These are phyloP conservation scores for Hibiscus mutabilis DNA, from an alignment of 345 rosid genomes.

Conservation along the genomic window DNA sequence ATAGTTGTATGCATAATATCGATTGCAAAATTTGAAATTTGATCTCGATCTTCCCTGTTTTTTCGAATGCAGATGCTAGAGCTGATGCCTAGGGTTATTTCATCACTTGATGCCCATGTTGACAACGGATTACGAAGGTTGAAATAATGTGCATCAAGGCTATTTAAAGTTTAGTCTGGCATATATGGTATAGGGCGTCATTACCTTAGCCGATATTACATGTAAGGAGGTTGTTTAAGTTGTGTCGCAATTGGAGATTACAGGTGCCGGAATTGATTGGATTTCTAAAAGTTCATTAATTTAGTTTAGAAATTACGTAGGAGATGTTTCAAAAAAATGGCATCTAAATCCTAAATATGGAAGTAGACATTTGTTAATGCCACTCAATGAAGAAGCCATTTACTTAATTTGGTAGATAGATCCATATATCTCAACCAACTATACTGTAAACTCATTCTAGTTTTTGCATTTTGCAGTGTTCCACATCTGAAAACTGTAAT, in stretches of 20 bases:
- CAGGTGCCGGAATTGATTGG: not conserved
- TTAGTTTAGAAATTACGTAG: not conserved
- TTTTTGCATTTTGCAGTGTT: conserved; percentile 32
- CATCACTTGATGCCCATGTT: conserved; percentile 72
- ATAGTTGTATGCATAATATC: not conserved
- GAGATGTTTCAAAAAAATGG: not conserved
- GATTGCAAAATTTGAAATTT: not conserved
- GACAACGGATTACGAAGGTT: conserved; percentile 73
- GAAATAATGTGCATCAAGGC: not conserved
- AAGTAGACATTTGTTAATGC: not conserved
- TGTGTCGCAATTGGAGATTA: not conserved
- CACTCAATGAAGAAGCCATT: not conserved
- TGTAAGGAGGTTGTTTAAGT: not conserved
- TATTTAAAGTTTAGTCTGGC: not conserved
- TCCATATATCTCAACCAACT: not conserved
- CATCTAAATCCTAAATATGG: not conserved
- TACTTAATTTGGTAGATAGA: not conserved
- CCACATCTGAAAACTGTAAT: conserved; percentile 51
- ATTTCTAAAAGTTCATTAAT: not conserved
- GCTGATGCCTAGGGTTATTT: conserved; percentile 75
- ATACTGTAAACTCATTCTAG: conserved; percentile 3
- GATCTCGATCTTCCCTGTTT: not conserved
- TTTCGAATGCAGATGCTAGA: conserved; percentile 44
- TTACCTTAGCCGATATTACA: not conserved
- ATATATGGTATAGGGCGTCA: not conserved